phyloP scores from a whole-genome alignment of 2,329 filamentous ascomycete genomes.

The Venturiaceae sp. region DNA sequence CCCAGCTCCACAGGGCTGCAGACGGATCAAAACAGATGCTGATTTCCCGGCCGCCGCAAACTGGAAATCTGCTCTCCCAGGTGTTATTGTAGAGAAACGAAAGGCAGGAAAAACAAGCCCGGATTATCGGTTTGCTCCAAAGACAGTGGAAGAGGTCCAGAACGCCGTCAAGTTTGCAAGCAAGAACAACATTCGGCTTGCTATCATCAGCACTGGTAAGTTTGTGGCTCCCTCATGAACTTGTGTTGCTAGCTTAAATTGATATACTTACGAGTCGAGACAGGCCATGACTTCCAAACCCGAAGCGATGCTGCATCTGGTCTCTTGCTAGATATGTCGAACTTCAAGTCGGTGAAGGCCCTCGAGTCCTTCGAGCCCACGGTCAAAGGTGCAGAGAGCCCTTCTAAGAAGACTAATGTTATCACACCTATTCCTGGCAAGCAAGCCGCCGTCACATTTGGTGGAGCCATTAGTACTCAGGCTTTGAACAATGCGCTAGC shows the following conservation, averaged over 20 bases:
- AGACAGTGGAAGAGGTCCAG: too few species aligned
- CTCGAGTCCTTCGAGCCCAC: background rate
- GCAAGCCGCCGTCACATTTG: constrained; percentile 1
- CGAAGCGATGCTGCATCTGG: background rate
- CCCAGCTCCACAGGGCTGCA: background rate
- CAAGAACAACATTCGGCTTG: too few species aligned
- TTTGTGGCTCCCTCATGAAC: too few species aligned
- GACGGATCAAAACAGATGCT: background rate
- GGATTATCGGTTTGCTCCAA: background rate
- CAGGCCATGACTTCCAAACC: background rate
- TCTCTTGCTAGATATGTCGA: background rate
- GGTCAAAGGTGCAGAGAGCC: background rate
- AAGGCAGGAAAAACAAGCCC: background rate
- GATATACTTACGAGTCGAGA: too few species aligned
- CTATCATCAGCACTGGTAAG: too few species aligned
- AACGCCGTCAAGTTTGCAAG: too few species aligned
- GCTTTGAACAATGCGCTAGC: background rate
- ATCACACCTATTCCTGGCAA: background rate
- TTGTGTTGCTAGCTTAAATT: too few species aligned
- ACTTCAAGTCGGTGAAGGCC: background rate
- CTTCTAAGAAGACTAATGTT: background rate
- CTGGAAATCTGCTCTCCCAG: background rate
- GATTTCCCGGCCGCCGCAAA: background rate
- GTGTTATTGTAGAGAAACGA: background rate
- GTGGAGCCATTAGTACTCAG: background rate